Evolutionary conservation across 1,139 yeast species (phyloP), one percentile per base, ranked within the genome.

Genomic region (Taphrina pruni): DNA sequence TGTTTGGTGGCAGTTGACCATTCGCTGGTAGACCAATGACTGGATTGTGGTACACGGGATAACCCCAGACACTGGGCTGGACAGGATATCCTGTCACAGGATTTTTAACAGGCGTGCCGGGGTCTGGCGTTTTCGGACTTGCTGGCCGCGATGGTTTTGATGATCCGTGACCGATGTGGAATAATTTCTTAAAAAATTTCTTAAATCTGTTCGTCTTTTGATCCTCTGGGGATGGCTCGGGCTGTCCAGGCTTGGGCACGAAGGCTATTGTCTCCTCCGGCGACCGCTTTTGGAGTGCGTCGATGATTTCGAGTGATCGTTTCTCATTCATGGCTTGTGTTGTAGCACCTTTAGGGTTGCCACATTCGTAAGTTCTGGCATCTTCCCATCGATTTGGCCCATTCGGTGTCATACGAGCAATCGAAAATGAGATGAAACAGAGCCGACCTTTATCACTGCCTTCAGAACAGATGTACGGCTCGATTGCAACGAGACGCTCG

Each of bases 311-410:
- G n/a, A 45, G 48, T n/a, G 20, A 45, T 14, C 17, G 8, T 45
- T 45, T 17, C 2, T 11, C 48, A 17, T 2, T 45, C 48, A 12
- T n/a, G 48, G 20, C 20, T 17, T n/a, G 20, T 7, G 20, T n/a
- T n/a, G 8, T 45, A n/a, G 48, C 48, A 14, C 48, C 48, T 7
- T 7, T 45, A 7, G 48, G 48, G 6, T 45, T 45, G n/a, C 48
- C 48, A n/a, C 48, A 45, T n/a, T 45, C 48, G 9, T 45, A 45
- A 45, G 48, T 45, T 45, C 48, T 45, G 6, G 21, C 20, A n/a
- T 45, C 48, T 6, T 45, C 48, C 48, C 48, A 45, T n/a, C 48
- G 32, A 26, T 26, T 26, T 26, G 32, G 32, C 4, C 32, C 32
- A 26, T 26, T 26, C 32, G 32, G 32, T 2, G 32, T 26, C 32